phyloP scores from a whole-genome alignment of 2,329 filamentous ascomycete genomes.

The Fusarium keratoplasticum region DNA sequence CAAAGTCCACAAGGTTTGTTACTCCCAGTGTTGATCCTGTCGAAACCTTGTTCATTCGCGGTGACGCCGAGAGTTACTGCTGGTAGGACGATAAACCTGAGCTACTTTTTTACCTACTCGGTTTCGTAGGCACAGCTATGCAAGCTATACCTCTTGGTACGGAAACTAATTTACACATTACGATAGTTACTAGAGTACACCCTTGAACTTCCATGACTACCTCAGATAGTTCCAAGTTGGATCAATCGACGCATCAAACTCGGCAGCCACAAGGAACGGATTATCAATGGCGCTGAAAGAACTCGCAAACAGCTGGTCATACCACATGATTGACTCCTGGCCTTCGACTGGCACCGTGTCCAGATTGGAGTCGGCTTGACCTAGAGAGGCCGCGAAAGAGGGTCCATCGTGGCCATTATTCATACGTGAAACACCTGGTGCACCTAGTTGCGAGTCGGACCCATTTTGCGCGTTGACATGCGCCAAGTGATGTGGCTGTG shows the following conservation, averaged over 20 bases:
- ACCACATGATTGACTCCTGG: constrained; percentile 52
- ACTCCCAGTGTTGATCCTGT: background rate
- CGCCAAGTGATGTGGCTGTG: background rate
- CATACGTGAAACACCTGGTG: background rate
- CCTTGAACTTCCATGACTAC: background rate
- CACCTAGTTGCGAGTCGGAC: background rate
- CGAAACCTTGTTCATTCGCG: too few relatives aligned
- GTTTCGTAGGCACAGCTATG: background rate
- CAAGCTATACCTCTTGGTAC: background rate
- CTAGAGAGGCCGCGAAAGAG: background rate
- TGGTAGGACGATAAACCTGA: background rate
- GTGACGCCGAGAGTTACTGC: too few relatives aligned
- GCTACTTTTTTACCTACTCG: background rate
- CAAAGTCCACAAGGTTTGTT: background rate
- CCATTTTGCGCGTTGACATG: background rate
- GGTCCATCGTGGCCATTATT: background rate
- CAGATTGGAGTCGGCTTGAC: background rate
- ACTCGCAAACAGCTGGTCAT: constrained; percentile 49
- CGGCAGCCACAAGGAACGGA: constrained; percentile 47
- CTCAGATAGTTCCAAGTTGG: constrained; percentile 48
- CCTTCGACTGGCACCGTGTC: constrained; percentile 41
- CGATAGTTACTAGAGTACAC: background rate
- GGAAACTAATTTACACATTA: background rate
- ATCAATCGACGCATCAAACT: constrained; percentile 49
- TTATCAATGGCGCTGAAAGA: constrained; percentile 50